Evolutionary conservation across 345 rosid species (phyloP).

Genomic region (Populus davidiana): DNA sequence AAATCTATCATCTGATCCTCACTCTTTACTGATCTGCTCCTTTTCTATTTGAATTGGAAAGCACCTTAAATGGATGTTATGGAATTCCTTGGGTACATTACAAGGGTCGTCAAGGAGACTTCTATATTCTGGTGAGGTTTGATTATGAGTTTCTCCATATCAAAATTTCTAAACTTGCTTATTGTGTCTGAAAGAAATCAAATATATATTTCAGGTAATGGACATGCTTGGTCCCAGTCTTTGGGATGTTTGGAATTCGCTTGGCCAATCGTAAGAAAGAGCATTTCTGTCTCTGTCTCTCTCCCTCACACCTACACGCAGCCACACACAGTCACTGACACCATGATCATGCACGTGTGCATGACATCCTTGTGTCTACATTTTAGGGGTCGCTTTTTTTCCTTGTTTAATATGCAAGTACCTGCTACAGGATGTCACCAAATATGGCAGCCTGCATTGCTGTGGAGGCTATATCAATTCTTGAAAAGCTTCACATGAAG

Average conservation of each 20-base stretch:
- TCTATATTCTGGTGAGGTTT: conserved; percentile 32
- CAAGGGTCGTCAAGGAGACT: conserved; percentile 37
- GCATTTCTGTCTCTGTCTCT: background rate
- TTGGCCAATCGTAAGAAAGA: conserved; percentile 27
- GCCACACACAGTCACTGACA: background rate
- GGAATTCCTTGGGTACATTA: conserved; percentile 32
- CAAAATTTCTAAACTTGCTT: background rate
- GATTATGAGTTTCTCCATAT: background rate
- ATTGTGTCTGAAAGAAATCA: conserved; percentile 5
- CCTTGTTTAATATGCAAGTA: background rate
- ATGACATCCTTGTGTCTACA: background rate
- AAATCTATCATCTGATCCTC: conserved; percentile 3
- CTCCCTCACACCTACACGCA: background rate
- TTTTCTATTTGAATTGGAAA: conserved; percentile 1
- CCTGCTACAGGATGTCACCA: conserved; percentile 27
- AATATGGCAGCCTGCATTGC: conserved; percentile 36
- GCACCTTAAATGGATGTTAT: conserved; percentile 28
- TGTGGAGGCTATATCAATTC: conserved; percentile 36
- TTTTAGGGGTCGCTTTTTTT: background rate
- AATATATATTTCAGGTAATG: conserved; percentile 27
- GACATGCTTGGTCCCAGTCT: conserved; percentile 37
- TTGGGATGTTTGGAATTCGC: conserved; percentile 36
- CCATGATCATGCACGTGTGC: background rate
- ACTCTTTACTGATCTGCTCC: background rate
- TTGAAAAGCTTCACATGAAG: conserved; percentile 30